A percentile compares a stretch with the other conserved stretches of the same genome.
These are phyloP conservation scores for Aspergillus cavernicola DNA, from an alignment of 495 filamentous ascomycete species.

Conservation along the genomic window DNA sequence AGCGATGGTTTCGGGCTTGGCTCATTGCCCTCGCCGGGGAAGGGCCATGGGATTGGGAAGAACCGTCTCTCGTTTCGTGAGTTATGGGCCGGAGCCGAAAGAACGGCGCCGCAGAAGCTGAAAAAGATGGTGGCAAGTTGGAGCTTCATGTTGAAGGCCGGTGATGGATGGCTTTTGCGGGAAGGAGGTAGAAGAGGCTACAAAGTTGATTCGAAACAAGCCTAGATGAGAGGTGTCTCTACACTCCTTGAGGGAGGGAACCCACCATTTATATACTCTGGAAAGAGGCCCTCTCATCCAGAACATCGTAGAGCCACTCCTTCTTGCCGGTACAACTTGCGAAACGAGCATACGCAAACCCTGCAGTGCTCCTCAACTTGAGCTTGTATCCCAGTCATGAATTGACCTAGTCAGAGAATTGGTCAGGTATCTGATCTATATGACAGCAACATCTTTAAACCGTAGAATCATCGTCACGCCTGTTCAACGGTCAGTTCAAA, in stretches of 20 bases:
- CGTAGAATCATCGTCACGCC: neutral
- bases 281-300: too few relatives aligned
- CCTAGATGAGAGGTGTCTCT: neutral
- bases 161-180: neutral
- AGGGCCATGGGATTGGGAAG: neutral
- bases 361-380: neutral
- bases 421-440: neutral
- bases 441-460: neutral
- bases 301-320: neutral
- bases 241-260: neutral
- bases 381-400: neutral
- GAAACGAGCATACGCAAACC: slow-evolving; percentile 2
- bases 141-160: slow-evolving; percentile 4
- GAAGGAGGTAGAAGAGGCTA: neutral
- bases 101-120: slow-evolving; percentile 1
- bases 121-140: neutral
- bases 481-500: neutral
- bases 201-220: neutral
- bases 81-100: neutral
- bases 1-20: neutral
- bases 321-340: neutral
- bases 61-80: neutral
- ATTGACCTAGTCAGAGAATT: neutral
- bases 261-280: neutral
- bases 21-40: neutral